Base-by-base conservation (phyloP, 2,329 filamentous ascomycete genomes). In the Hypoxylon sp. region DNA sequence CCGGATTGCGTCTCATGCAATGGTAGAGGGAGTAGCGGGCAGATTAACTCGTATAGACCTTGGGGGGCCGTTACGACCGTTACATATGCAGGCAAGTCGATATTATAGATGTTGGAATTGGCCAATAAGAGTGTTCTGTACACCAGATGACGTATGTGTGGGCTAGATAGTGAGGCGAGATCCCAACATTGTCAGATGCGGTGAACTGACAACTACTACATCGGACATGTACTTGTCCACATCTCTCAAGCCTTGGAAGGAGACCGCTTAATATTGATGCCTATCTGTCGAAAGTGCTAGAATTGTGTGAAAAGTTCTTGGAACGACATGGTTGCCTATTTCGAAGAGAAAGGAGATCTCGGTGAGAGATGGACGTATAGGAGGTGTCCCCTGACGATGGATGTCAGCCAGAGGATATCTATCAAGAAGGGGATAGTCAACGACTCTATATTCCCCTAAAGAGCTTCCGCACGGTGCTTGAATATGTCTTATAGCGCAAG, bases 71-170 rank as follows among this genome's bases (percentile, higher is more conserved):
- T 8, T 19, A 19, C 39, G 17, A 44, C 39, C 39, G 39, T 44
- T 44, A 17, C 19, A 44, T 44, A 11, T 21, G 15, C 39, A 8
- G 11, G n/a, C 17, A 17, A 44, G 19, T 21, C 17, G 17, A 21
- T 8, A 44, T 21, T 44, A 21, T 44, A 44, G n/a, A 44, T 21
- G 17, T 21, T 10, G 6, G 17, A 21, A 44, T 44, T 7, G 17
- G 39, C 17, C 39, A 44, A 44, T 27, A 50, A 42, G 17, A 13
- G 35, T 47, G 13, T 19, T 11, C 19, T 42, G 5, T 56, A 31
- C 27, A n/a, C 15, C 53, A 46, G 11, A 47, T 47, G 11, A 10
- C 29, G 24, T 55, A 32, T 56, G 35, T n/a, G 24, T 55, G 24
- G 53, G 39, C 11, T 29, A 17, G 10, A 55, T n/a, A 55, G 32